Evolutionary conservation across 345 rosid species (phyloP), one percentile per base, ranked within the genome.

Genomic region (Euphorbia pulcherrima): DNA sequence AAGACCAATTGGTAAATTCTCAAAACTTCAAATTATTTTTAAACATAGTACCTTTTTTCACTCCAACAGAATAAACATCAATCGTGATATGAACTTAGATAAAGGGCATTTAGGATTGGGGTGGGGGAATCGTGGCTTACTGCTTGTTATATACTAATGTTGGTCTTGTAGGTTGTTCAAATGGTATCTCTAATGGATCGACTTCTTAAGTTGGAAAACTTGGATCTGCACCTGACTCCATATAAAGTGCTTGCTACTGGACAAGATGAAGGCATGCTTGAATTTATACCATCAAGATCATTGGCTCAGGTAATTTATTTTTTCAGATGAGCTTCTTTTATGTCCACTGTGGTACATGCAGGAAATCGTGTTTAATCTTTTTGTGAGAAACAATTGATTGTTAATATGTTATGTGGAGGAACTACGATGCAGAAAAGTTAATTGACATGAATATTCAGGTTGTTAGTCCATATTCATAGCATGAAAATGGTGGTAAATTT

Each of bases 121-220:
- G n/a, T n/a, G n/a, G n/a, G n/a, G n/a, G n/a, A n/a, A n/a, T n/a
- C n/a, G n/a, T n/a, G n/a, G n/a, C n/a, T n/a, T n/a, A n/a, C 39
- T 51, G 73, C 69, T 30, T 29, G 55, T 60, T n/a, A 71, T 77
- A 48, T 33, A 20, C 69, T 74, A 50, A 64, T 11, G 68, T 81
- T 80, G 77, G 46, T 74, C 65, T 62, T 82, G 11, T 76, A 94
- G 97, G 97, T 94, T 81, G 87, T 94, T 67, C 99, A 91, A 87
- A 91, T 94, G 97, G 99, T 94, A 35, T 94, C 92, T 70, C 96
- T 94, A 51, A 91, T 94, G 99, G 99, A 94, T 86, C 88, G 99
- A 58, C 79, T 91, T 69, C 95, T 94, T 54, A 91, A 94, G 84
- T 82, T 89, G 71, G 99, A 94, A 78, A 94, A 94, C 81, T 90